Evolutionary conservation across 768 basidiomycete genomes (phyloP).

Genomic region (Rhizopogon roseolus): DNA sequence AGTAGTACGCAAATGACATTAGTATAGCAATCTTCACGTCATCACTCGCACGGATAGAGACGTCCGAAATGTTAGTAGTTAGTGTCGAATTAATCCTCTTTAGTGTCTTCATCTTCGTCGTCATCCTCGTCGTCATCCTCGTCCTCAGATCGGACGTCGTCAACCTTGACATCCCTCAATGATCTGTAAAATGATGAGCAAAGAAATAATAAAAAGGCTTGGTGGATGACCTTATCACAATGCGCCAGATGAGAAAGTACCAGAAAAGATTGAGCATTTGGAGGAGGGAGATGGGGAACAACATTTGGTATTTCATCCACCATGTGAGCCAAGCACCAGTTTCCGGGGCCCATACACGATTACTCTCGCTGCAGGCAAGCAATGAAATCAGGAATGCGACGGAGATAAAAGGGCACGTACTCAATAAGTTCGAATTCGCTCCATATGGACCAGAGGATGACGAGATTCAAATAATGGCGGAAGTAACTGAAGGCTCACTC

Average conservation of each 20-base stretch:
- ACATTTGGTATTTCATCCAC: constrained; percentile 86
- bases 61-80: not conserved
- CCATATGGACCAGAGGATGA: constrained; percentile 87
- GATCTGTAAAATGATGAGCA: constrained; percentile 39
- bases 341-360: constrained; percentile 52
- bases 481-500: constrained; percentile 59
- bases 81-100: constrained; percentile 24
- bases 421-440: constrained; percentile 70
- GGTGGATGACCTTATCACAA: constrained; percentile 61
- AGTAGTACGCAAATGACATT: not conserved
- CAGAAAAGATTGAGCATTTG: constrained; percentile 90
- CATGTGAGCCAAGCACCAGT: constrained; percentile 63
- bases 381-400: constrained; percentile 1
- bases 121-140: constrained; percentile 50
- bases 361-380: constrained; percentile 37
- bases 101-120: constrained; percentile 19
- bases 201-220: not conserved
- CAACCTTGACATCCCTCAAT: constrained; percentile 37
- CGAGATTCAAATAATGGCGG: constrained; percentile 86
- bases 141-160: constrained; percentile 81
- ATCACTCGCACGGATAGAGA: not conserved
- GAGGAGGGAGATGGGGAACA: constrained; percentile 66
- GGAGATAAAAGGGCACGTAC: constrained; percentile 37
- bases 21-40: constrained; percentile 1
- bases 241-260: constrained; percentile 82